These are phyloP conservation scores for Penicillium corylophilum DNA, from an alignment of 2,329 filamentous ascomycete species.

Conservation along the genomic window DNA sequence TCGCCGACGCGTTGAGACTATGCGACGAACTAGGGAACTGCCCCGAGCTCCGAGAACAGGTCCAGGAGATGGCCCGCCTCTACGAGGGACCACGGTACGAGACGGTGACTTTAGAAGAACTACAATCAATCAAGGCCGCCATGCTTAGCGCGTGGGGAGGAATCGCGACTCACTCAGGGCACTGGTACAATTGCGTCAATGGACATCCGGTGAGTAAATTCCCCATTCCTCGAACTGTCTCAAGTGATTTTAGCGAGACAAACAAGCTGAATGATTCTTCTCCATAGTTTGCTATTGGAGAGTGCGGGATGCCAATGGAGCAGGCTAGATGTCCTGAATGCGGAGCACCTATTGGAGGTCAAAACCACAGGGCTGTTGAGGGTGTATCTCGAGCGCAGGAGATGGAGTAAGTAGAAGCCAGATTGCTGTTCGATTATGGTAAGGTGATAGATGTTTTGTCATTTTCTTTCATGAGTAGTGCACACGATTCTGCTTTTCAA, in stretches of 20 bases:
- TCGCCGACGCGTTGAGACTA: background rate
- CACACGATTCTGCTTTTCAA: too few relatives aligned
- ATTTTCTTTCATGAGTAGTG: background rate
- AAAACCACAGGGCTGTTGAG: background rate
- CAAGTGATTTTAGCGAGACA: background rate
- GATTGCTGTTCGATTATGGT: background rate
- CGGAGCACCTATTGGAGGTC: background rate
- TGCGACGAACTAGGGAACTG: slow-evolving; percentile 1
- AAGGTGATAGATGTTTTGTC: background rate
- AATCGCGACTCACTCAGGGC: slow-evolving; percentile 13
- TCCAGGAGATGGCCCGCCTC: background rate
- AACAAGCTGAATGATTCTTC: background rate
- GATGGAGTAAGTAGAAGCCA: background rate
- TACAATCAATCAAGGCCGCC: slow-evolving; percentile 3
- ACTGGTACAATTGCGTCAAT: slow-evolving; percentile 17
- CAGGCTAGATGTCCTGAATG: background rate
- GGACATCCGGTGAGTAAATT: slow-evolving; percentile 12
- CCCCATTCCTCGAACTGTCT: background rate
- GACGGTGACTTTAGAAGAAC: background rate
- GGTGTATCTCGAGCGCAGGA: background rate
- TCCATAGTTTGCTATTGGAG: background rate
- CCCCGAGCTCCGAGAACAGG: background rate
- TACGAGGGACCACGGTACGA: background rate
- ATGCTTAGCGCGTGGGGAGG: slow-evolving; percentile 11
- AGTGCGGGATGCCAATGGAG: background rate